Percentiles rank a stretch among this genome's conserved stretches.
These are phyloP conservation scores for Diaporthe velutina DNA, from an alignment of 2,329 filamentous ascomycete species.

Conservation along the genomic window DNA sequence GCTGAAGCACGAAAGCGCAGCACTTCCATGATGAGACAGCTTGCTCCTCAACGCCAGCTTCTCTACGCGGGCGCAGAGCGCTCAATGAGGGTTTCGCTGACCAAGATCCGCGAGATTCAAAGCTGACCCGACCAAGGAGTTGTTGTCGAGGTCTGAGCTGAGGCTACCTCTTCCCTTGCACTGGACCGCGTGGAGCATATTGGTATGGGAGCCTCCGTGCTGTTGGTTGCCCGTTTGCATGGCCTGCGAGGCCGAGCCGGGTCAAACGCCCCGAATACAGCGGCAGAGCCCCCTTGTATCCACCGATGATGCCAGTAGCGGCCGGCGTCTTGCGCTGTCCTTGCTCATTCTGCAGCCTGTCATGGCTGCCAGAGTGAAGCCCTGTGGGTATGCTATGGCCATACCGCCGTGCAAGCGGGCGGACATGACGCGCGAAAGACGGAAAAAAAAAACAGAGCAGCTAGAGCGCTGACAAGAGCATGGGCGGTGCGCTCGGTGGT, in stretches of 20 bases:
- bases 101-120: background rate
- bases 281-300: slow-evolving; percentile 24
- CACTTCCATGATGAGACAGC: background rate
- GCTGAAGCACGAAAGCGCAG: background rate
- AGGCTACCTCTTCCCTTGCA: background rate
- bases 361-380: background rate
- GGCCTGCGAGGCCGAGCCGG: slow-evolving; percentile 24
- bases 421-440: slow-evolving; percentile 19
- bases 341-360: background rate
- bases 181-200: slow-evolving; percentile 2
- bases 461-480: slow-evolving; percentile 27
- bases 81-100: background rate
- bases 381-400: background rate
- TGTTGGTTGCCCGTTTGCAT: slow-evolving; percentile 25
- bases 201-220: slow-evolving; percentile 18
- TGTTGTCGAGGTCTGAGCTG: background rate
- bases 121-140: background rate
- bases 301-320: background rate
- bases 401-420: background rate
- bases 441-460: background rate
- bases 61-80: background rate
- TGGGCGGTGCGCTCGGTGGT: slow-evolving; percentile 6
- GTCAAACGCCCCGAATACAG: slow-evolving; percentile 33
- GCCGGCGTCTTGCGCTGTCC: slow-evolving; percentile 6
- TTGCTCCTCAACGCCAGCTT: background rate